phyloP scores from a whole-genome alignment of 2,329 filamentous ascomycete species.

The Aspergillus costaricaensis region DNA sequence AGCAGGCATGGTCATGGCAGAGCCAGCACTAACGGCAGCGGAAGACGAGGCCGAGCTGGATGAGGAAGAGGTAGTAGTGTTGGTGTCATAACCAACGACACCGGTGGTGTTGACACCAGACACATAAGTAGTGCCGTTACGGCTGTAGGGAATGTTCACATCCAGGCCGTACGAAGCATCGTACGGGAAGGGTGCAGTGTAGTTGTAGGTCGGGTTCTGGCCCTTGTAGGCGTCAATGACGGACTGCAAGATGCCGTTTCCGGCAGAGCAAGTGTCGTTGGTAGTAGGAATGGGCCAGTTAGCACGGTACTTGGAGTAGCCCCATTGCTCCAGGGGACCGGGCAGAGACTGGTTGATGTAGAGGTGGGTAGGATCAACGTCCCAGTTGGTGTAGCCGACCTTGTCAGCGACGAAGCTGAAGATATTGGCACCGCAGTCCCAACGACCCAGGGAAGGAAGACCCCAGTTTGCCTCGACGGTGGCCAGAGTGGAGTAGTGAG shows the following conservation, averaged over 20 bases:
- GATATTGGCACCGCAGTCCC: slow-evolving; percentile 71
- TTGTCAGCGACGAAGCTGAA: slow-evolving; percentile 61
- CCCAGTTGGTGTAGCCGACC: slow-evolving; percentile 56
- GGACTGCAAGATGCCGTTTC: slow-evolving; percentile 30
- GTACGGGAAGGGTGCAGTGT: slow-evolving; percentile 32
- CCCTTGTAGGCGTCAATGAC: slow-evolving; percentile 31
- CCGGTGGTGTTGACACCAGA: slow-evolving; percentile 4
- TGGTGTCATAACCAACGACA: neutral
- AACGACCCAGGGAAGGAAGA: slow-evolving; percentile 69
- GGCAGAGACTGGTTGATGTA: slow-evolving; percentile 59
- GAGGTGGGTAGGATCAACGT: slow-evolving; percentile 41
- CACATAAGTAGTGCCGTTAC: slow-evolving; percentile 3
- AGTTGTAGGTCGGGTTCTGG: slow-evolving; percentile 32
- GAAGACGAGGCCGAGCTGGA: neutral
- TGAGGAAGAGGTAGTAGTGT: neutral
- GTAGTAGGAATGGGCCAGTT: slow-evolving; percentile 32
- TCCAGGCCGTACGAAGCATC: slow-evolving; percentile 22
- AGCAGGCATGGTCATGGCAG: neutral
- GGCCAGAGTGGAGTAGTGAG: slow-evolving; percentile 68
- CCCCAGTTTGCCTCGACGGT: slow-evolving; percentile 69
- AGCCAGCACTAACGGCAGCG: neutral
- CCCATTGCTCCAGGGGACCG: slow-evolving; percentile 38
- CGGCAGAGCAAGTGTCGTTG: slow-evolving; percentile 32
- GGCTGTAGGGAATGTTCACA: slow-evolving; percentile 13
- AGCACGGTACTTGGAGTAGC: slow-evolving; percentile 24